These are phyloP conservation scores for Gaertneriomyces semiglobifer DNA, from an alignment of 192 early-diverging fungal species.

Conservation along the genomic window DNA sequence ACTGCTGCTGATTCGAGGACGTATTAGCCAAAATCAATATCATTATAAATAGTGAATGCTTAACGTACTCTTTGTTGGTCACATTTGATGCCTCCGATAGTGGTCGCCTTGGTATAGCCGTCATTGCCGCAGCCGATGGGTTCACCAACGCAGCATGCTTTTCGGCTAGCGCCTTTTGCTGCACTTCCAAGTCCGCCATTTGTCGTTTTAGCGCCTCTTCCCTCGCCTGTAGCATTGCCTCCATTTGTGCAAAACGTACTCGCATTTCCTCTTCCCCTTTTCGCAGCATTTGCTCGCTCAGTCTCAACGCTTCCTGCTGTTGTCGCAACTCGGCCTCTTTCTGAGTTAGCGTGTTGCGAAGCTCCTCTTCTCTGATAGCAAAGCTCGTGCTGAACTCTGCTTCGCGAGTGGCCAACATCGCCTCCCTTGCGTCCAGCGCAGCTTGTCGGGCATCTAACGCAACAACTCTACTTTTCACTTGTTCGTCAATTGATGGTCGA, in stretches of 20 bases:
- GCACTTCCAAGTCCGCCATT: conserved; percentile 5
- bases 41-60: neutral
- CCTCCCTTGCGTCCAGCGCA: conserved; percentile 3
- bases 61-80: conserved; percentile 11
- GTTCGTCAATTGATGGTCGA: neutral
- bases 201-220: conserved; percentile 25
- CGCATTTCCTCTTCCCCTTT: conserved; percentile 23
- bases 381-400: neutral
- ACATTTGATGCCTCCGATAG: neutral
- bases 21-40: neutral
- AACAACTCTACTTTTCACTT: neutral
- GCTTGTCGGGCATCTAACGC: conserved; percentile 5
- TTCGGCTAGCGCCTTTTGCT: neutral
- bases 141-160: neutral
- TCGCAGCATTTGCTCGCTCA: conserved; percentile 30
- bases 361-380: neutral
- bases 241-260: conserved; percentile 4
- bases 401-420: conserved; percentile 12
- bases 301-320: conserved; percentile 15
- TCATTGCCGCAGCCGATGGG: neutral
- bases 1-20: conserved; percentile 16
- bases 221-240: neutral
- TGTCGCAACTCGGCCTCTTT: neutral
- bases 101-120: conserved; percentile 1
- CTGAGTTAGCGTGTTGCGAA: neutral